phyloP scores from a whole-genome alignment of 441 rosid species.

The Aquilaria agallochum region DNA sequence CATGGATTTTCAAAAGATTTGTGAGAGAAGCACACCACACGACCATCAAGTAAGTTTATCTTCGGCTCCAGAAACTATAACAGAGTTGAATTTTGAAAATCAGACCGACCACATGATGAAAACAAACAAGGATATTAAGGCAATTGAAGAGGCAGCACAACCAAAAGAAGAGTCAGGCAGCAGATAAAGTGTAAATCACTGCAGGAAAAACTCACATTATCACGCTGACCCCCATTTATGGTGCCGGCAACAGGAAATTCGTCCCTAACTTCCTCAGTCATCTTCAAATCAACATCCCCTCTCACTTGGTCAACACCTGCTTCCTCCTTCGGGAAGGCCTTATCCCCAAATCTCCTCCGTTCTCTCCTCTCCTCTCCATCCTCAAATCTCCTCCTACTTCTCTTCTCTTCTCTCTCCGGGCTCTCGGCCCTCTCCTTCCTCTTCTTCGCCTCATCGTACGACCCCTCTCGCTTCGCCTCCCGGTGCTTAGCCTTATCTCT shows the following conservation, averaged over 20 bases:
- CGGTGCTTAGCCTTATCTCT: constrained; percentile 19
- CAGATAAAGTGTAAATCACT: not conserved
- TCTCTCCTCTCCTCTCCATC: constrained; percentile 29
- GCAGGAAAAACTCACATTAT: constrained; percentile 45
- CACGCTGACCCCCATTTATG: constrained; percentile 21
- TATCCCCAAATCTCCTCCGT: constrained; percentile 57
- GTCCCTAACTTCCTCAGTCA: constrained; percentile 28
- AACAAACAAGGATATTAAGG: no score
- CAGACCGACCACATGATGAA: no score
- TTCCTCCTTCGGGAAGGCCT: constrained; percentile 26
- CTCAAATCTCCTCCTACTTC: constrained; percentile 41
- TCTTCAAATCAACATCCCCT: constrained; percentile 21
- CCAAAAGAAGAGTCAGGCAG: not conserved
- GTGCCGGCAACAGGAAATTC: constrained; percentile 14
- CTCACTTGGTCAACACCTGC: constrained; percentile 10
- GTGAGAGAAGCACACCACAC: no score
- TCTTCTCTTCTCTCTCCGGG: constrained; percentile 43
- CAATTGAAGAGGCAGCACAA: not conserved
- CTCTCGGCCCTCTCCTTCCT: constrained; percentile 55
- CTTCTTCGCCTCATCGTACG: constrained; percentile 32
- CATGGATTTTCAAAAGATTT: no score
- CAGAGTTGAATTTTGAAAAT: no score
- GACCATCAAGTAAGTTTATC: no score
- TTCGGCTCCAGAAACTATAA: no score
- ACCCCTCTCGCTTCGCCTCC: constrained; percentile 26